A percentile compares a stretch with the other conserved stretches of the same genome.
These are phyloP conservation scores for Aureobasidium subglaciale DNA, from an alignment of 2,329 filamentous ascomycete species.

Conservation along the genomic window DNA sequence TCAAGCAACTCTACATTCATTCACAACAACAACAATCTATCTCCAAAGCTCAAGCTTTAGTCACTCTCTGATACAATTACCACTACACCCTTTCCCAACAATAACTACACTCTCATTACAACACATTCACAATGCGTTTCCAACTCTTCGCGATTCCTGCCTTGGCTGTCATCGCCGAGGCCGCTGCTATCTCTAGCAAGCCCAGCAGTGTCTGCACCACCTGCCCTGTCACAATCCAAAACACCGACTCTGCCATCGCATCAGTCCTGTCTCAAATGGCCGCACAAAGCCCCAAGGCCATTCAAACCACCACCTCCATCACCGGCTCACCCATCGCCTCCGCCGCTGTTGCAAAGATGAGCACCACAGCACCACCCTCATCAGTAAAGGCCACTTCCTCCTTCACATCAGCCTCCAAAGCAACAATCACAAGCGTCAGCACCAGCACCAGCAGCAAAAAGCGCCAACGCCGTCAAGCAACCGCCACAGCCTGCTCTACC, in stretches of 20 bases:
- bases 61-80: not conserved
- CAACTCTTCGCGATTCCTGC: conserved; percentile 1
- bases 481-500: not conserved
- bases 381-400: not conserved
- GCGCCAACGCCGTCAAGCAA: not conserved
- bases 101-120: not conserved
- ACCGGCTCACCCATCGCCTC: conserved; percentile 18
- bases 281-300: conserved; percentile 13
- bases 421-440: not conserved
- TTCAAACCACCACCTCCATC: conserved; percentile 15
- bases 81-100: not conserved
- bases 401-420: not conserved
- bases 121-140: conserved; percentile 7
- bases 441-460: conserved; percentile 12
- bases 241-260: not conserved
- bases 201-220: conserved; percentile 3
- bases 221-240: conserved; percentile 2
- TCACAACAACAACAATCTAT: not conserved
- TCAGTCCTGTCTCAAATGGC: conserved; percentile 7
- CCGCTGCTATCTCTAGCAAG: conserved; percentile 4
- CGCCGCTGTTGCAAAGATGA: conserved; percentile 16
- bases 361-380: not conserved
- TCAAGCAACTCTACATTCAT: conserved; percentile 1
- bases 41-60: not conserved
- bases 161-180: not conserved